phyloP scores from a whole-genome alignment of 2,329 filamentous ascomycete genomes.

The Aspergillus quadricinctus region DNA sequence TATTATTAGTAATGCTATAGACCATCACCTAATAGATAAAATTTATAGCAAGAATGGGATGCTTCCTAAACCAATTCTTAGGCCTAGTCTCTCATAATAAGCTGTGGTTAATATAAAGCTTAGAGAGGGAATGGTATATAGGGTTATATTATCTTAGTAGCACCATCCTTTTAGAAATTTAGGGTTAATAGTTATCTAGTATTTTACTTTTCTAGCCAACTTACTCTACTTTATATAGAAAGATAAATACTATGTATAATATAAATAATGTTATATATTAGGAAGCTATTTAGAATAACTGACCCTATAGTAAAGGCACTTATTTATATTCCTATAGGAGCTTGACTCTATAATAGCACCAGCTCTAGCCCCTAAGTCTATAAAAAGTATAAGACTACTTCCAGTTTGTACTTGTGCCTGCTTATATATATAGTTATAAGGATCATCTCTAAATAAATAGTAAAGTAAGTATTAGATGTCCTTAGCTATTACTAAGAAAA shows the following conservation, averaged over 20 bases:
- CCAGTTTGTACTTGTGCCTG: too few species aligned
- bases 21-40: constrained; percentile 22
- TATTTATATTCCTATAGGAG: too few species aligned
- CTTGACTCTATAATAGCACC: too few species aligned
- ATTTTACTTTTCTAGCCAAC: constrained; percentile 1
- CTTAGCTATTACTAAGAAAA: too few species aligned
- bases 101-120: neutral
- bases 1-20: constrained; percentile 12
- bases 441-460: too few species aligned
- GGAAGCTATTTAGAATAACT: too few species aligned
- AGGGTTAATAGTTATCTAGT: constrained; percentile 14
- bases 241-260: constrained; percentile 9
- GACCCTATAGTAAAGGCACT: too few species aligned
- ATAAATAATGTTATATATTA: too few species aligned
- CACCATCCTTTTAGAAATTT: constrained; percentile 17
- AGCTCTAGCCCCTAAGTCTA: too few species aligned
- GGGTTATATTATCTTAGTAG: constrained; percentile 6
- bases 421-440: too few species aligned
- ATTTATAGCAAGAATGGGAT: constrained; percentile 13
- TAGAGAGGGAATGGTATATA: constrained; percentile 2
- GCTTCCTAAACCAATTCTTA: constrained; percentile 17
- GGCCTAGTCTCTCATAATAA: neutral
- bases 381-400: too few species aligned
- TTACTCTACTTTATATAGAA: constrained; percentile 15
- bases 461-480: too few species aligned